phyloP scores from a whole-genome alignment of 768 basidiomycete species.

The Strobilomyces confusus region DNA sequence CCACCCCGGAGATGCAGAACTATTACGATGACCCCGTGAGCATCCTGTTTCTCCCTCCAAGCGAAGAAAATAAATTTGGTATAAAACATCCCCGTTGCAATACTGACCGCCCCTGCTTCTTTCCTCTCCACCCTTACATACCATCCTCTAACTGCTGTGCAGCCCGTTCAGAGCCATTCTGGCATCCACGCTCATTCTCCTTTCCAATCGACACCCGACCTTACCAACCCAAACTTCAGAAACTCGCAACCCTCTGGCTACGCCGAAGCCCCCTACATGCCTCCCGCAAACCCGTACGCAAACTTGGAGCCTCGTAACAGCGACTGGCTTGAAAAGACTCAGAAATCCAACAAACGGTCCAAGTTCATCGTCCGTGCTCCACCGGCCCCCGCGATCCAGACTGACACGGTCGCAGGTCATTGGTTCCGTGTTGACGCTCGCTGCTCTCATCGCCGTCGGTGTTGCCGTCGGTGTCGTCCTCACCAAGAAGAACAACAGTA shows the following conservation, averaged over 20 bases:
- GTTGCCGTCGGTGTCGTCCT: conserved; percentile 65
- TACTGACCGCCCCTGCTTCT: not conserved
- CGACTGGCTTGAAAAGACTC: conserved; percentile 39
- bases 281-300: conserved; percentile 27
- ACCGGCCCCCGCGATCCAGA: not conserved
- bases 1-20: conserved; percentile 25
- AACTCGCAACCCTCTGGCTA: conserved; percentile 22
- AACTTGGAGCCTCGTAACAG: conserved; percentile 34
- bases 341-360: conserved; percentile 37
- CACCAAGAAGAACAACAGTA: conserved; percentile 46
- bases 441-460: conserved; percentile 52
- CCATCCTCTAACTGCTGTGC: conserved; percentile 6
- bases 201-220: conserved; percentile 18
- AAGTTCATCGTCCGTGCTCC: conserved; percentile 52
- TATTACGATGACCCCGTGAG: conserved; percentile 30
- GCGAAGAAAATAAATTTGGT: conserved; percentile 1
- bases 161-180: conserved; percentile 32
- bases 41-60: not conserved
- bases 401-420: conserved; percentile 41
- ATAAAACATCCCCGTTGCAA: not conserved
- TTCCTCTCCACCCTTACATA: not conserved
- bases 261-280: conserved; percentile 24
- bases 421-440: conserved; percentile 43
- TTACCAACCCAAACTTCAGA: conserved; percentile 23
- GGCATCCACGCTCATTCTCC: conserved; percentile 36